Evolutionary conservation across 1,284 basidiomycete genomes (phyloP).

Genomic region (Melanopsichium pennsylvanicum): DNA sequence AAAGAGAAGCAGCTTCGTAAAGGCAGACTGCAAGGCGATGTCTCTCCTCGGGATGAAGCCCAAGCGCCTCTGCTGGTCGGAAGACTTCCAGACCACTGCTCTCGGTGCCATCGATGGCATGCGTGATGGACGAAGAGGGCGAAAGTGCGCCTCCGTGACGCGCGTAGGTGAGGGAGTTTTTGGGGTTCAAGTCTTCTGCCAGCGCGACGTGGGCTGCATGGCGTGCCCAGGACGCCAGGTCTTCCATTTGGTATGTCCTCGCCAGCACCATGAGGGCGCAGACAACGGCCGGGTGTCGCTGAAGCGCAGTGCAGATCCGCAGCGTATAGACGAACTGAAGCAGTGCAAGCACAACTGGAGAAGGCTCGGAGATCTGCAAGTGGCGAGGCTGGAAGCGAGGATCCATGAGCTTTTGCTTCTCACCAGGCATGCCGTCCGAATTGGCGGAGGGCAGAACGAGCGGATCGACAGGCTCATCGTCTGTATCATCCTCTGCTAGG

Average conservation of each 20-base stretch:
- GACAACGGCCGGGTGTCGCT: constrained; percentile 86
- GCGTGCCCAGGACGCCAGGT: constrained; percentile 80
- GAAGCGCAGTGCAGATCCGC: constrained; percentile 83
- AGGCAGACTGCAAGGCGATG: constrained; percentile 86
- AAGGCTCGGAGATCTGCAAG: constrained; percentile 84
- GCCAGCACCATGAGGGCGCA: constrained; percentile 84
- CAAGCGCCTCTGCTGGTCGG: constrained; percentile 49
- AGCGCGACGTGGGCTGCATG: constrained; percentile 81
- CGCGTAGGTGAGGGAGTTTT: constrained; percentile 9
- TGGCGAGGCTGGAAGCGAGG: constrained; percentile 79
- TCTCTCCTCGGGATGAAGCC: constrained; percentile 70
- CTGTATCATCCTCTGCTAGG: constrained; percentile 37
- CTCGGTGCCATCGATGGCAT: constrained; percentile 26
- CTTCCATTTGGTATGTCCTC: constrained; percentile 80
- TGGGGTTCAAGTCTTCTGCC: constrained; percentile 47
- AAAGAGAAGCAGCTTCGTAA: constrained; percentile 90
- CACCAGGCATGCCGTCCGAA: constrained; percentile 4
- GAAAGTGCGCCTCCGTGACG: constrained; percentile 23
- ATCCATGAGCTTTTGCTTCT: constrained; percentile 67
- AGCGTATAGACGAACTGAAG: constrained; percentile 91
- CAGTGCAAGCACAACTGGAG: constrained; percentile 84
- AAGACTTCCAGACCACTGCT: constrained; percentile 47
- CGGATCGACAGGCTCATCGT: constrained; percentile 32
- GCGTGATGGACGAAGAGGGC: constrained; percentile 20
- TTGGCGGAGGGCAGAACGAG: constrained; percentile 8